phyloP scores from a whole-genome alignment of 2,329 filamentous ascomycete genomes.

The Thielaviopsis musarum region DNA sequence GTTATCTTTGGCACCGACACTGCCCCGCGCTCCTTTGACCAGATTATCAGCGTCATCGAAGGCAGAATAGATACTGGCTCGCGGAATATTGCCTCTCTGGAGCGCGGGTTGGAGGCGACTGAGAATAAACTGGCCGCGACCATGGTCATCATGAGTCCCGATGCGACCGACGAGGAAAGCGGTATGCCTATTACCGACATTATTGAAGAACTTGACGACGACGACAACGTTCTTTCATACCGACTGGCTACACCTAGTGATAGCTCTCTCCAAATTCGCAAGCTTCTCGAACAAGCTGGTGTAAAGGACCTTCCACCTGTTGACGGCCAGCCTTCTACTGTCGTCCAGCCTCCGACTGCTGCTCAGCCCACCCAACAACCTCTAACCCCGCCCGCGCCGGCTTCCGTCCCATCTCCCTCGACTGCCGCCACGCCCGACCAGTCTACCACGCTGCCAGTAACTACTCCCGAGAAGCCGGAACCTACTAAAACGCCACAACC shows the following conservation, averaged over 20 bases:
- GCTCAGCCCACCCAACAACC: too few species aligned
- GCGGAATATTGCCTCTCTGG: conserved; percentile 9
- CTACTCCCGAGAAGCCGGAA: not conserved
- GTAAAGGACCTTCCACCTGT: conserved; percentile 23
- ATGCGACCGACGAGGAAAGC: conserved; percentile 30
- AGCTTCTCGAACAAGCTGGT: conserved; percentile 64
- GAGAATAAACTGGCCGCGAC: conserved; percentile 38
- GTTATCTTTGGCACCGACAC: conserved; percentile 25
- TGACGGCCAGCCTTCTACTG: not conserved
- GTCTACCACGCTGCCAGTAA: not conserved
- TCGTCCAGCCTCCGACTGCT: too few species aligned
- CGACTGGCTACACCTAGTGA: conserved; percentile 51
- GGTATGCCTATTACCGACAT: conserved; percentile 65
- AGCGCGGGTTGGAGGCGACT: conserved; percentile 34
- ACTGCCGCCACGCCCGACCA: not conserved
- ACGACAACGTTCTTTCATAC: conserved; percentile 65
- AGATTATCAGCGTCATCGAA: conserved; percentile 44
- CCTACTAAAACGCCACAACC: not conserved
- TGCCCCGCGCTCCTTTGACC: conserved; percentile 17
- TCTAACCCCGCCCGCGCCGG: not conserved
- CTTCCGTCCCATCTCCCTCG: not conserved
- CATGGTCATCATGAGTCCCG: conserved; percentile 11
- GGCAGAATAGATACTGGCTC: conserved; percentile 11
- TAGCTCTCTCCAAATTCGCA: conserved; percentile 47
- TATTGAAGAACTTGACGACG: conserved; percentile 76